phyloP scores from a whole-genome alignment of 1,284 basidiomycete species.

The Exobasidium cylindrosporum region DNA sequence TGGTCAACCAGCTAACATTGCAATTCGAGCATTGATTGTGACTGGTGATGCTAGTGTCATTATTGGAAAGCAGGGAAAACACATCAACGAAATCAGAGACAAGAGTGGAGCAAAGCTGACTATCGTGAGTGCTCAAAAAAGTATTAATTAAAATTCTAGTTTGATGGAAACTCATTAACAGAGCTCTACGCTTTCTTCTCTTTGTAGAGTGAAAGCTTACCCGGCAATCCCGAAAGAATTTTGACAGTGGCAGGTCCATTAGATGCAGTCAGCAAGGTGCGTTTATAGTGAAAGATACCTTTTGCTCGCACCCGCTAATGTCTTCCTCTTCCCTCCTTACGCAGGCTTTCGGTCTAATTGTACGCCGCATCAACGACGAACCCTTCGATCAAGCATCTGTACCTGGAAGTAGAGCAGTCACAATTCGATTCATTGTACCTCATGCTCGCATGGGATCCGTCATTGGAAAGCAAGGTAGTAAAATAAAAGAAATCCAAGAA shows the following conservation, averaged over 20 bases:
- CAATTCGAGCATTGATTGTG: slow-evolving; percentile 70
- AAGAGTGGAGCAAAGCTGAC: slow-evolving; percentile 81
- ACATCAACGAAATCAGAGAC: slow-evolving; percentile 98
- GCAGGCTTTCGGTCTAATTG: slow-evolving; percentile 96
- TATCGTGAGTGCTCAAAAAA: slow-evolving; percentile 40
- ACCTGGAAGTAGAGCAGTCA: slow-evolving; percentile 93
- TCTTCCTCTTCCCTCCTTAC: background rate
- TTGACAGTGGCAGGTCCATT: slow-evolving; percentile 94
- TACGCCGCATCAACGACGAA: slow-evolving; percentile 97
- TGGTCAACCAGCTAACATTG: slow-evolving; percentile 32
- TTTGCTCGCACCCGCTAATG: too few species aligned
- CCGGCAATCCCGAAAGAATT: slow-evolving; percentile 93
- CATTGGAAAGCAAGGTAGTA: slow-evolving; percentile 93
- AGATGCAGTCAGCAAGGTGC: slow-evolving; percentile 94
- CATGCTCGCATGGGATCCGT: slow-evolving; percentile 99
- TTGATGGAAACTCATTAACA: too few species aligned
- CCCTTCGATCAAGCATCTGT: slow-evolving; percentile 96
- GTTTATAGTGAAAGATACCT: too few species aligned
- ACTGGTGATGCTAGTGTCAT: slow-evolving; percentile 99
- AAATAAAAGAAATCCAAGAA: slow-evolving; percentile 99
- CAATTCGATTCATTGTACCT: slow-evolving; percentile 95
- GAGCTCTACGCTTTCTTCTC: too few species aligned
- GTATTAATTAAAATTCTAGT: too few species aligned
- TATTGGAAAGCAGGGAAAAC: slow-evolving; percentile 91
- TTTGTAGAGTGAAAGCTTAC: slow-evolving; percentile 52